phyloP scores from a whole-genome alignment of 2,329 filamentous ascomycete genomes.

The Xenoacremonium recifei region DNA sequence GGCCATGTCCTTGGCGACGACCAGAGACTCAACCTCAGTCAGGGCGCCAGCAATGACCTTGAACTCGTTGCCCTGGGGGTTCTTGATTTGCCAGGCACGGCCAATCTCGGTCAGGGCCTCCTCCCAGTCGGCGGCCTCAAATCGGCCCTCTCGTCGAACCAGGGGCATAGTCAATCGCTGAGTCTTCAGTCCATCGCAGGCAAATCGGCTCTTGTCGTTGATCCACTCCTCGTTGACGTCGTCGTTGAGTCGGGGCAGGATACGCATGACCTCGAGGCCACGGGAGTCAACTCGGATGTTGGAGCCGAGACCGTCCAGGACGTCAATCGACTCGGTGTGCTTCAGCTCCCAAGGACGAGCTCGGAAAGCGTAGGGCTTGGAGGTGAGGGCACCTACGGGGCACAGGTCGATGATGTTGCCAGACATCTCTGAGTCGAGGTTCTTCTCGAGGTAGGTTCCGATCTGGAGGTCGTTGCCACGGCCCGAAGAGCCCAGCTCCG shows the following conservation, averaged over 20 bases:
- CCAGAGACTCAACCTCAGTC: constrained; percentile 87
- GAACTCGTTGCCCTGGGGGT: constrained; percentile 89
- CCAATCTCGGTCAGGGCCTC: constrained; percentile 88
- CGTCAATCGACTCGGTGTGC: constrained; percentile 93
- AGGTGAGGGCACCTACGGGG: constrained; percentile 93
- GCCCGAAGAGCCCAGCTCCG: constrained; percentile 90
- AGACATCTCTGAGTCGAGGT: constrained; percentile 90
- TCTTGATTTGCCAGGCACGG: constrained; percentile 73
- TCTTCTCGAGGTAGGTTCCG: constrained; percentile 93
- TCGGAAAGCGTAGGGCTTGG: constrained; percentile 97
- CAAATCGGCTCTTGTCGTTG: constrained; percentile 96
- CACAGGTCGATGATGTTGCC: constrained; percentile 98
- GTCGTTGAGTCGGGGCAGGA: constrained; percentile 90
- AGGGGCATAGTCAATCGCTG: constrained; percentile 92
- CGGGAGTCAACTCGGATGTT: constrained; percentile 93
- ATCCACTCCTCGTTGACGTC: constrained; percentile 99
- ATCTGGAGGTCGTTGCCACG: constrained; percentile 98
- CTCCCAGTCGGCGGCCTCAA: constrained; percentile 92
- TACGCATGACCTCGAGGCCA: constrained; percentile 93
- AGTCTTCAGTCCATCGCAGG: constrained; percentile 93
- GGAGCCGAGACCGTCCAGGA: constrained; percentile 87
- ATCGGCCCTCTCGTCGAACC: constrained; percentile 84
- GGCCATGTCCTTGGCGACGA: constrained; percentile 94
- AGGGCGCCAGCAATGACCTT: constrained; percentile 92
- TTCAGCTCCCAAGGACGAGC: constrained; percentile 96